Evolutionary conservation across 306 rosid genomes (phyloP).

Genomic region (Quercus engelmannii): DNA sequence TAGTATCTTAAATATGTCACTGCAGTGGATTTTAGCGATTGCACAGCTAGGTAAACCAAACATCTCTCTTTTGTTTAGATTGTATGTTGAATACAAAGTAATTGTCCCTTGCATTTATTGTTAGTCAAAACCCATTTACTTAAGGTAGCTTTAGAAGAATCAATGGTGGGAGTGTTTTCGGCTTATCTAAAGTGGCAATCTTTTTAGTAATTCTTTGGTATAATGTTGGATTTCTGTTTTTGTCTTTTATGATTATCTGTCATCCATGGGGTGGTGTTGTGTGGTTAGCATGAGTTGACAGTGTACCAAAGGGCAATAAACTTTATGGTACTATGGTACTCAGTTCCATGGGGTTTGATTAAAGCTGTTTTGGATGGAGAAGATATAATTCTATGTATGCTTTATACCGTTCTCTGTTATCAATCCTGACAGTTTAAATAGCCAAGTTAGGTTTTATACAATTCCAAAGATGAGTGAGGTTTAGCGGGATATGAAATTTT

Average conservation of each 20-base stretch:
- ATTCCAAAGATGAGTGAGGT: background rate
- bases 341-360: background rate
- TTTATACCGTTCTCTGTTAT: constrained; percentile 3
- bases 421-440: background rate
- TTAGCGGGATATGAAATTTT: background rate
- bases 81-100: constrained; percentile 10
- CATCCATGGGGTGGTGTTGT: constrained; percentile 1
- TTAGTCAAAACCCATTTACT: constrained; percentile 1
- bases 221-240: constrained; percentile 1
- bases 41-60: background rate
- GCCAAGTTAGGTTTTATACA: constrained; percentile 4
- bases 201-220: background rate
- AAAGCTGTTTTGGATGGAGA: constrained; percentile 9
- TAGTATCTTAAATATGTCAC: background rate
- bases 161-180: constrained; percentile 9
- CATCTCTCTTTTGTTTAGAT: constrained; percentile 3
- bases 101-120: constrained; percentile 14
- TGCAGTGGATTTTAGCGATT: background rate
- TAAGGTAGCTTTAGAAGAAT: constrained; percentile 16
- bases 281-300: constrained; percentile 7
- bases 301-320: constrained; percentile 4
- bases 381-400: constrained; percentile 4
- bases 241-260: background rate
- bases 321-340: background rate
- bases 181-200: constrained; percentile 5